These are phyloP conservation scores for Leccinum fibrillosum DNA, from an alignment of 768 basidiomycete species.

Conservation along the genomic window DNA sequence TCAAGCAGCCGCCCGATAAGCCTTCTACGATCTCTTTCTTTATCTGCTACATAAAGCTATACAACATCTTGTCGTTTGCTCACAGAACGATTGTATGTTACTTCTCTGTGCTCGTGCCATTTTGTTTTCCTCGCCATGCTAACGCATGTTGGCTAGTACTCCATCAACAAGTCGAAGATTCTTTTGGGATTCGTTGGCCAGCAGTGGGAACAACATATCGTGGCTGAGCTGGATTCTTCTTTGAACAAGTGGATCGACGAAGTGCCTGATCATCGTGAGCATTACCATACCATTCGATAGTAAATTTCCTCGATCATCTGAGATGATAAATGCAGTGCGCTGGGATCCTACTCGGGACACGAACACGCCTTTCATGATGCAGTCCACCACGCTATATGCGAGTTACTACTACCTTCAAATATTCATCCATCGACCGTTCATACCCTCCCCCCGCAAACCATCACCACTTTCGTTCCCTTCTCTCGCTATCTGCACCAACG, in stretches of 20 bases:
- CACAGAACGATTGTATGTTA: constrained; percentile 58
- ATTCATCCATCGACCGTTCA: constrained; percentile 75
- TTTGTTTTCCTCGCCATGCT: not conserved
- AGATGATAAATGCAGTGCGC: constrained; percentile 30
- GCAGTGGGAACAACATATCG: constrained; percentile 61
- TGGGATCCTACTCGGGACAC: constrained; percentile 43
- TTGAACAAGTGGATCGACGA: constrained; percentile 77
- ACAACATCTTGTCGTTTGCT: constrained; percentile 60
- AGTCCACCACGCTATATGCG: constrained; percentile 50
- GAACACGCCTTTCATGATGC: constrained; percentile 39
- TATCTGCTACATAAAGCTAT: constrained; percentile 50
- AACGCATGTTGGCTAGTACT: constrained; percentile 46
- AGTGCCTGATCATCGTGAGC: constrained; percentile 47
- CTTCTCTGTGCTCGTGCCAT: not conserved
- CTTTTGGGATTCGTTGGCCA: constrained; percentile 46
- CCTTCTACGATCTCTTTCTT: constrained; percentile 55
- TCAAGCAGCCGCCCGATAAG: constrained; percentile 61
- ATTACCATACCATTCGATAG: not conserved
- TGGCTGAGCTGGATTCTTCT: constrained; percentile 71
- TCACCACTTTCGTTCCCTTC: constrained; percentile 52
- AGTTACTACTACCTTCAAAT: constrained; percentile 61
- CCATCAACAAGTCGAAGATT: constrained; percentile 62
- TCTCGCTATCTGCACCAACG: constrained; percentile 82
- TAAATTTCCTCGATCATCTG: not conserved
- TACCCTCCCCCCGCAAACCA: constrained; percentile 59